phyloP scores from a whole-genome alignment of 257 asterid genomes.

The Ophiorrhiza pumila region DNA sequence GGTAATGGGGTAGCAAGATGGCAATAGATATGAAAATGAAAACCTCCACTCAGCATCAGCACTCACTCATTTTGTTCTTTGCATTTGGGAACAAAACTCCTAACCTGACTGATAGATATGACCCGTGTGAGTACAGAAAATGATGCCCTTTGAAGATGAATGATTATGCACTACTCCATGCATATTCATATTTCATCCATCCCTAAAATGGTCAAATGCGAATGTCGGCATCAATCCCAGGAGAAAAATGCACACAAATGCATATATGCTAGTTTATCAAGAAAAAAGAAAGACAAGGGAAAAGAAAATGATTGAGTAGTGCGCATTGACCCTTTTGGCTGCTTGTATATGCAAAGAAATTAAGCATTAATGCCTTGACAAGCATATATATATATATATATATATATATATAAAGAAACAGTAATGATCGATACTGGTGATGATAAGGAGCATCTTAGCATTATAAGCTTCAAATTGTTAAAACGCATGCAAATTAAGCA shows the following conservation, averaged over 20 bases:
- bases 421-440: background rate
- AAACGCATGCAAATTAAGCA: conserved; percentile 1
- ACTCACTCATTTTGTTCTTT: background rate
- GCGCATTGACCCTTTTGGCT: background rate
- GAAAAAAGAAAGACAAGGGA: background rate
- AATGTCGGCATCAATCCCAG: background rate
- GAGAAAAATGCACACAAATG: background rate
- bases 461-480: background rate
- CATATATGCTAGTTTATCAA: background rate
- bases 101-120: background rate
- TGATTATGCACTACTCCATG: background rate
- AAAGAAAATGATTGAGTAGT: background rate
- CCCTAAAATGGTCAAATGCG: background rate
- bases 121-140: background rate
- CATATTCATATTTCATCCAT: background rate
- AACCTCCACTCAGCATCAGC: background rate
- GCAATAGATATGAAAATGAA: background rate
- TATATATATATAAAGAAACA: background rate
- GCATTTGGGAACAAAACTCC: background rate
- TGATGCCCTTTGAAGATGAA: background rate
- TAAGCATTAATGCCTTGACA: too few relatives aligned
- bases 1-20: too few relatives aligned
- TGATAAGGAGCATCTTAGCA: conserved; percentile 5
- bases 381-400: too few relatives aligned
- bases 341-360: too few relatives aligned